These are phyloP conservation scores for Aristolochia californica DNA, from an alignment of 164 flowering plant genomes.

Conservation along the genomic window DNA sequence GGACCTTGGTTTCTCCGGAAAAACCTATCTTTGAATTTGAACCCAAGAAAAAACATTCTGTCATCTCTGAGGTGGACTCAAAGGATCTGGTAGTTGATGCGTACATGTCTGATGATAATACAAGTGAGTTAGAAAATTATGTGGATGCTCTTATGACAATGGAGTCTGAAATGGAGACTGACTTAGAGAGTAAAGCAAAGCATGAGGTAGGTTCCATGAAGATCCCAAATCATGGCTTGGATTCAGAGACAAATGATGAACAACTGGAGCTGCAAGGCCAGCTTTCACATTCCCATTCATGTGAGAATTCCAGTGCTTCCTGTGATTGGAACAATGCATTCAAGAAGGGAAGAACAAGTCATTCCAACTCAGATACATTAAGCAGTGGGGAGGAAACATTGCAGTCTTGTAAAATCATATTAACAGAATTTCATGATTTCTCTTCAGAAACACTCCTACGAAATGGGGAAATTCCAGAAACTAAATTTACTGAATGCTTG, in stretches of 20 bases:
- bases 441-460: conserved; percentile 13
- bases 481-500: conserved; percentile 12
- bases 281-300: conserved; percentile 44
- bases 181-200: conserved; percentile 38
- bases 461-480: conserved; percentile 9
- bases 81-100: conserved; percentile 31
- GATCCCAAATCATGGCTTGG: conserved; percentile 15
- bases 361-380: conserved; percentile 32
- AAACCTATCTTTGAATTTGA: conserved; percentile 18
- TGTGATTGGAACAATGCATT: conserved; percentile 39
- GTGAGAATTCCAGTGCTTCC: conserved; percentile 41
- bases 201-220: conserved; percentile 11
- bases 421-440: conserved; percentile 16
- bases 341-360: conserved; percentile 27
- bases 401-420: conserved; percentile 17
- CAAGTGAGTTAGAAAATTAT: conserved; percentile 73
- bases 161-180: conserved; percentile 80
- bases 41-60: conserved; percentile 16
- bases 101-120: conserved; percentile 49
- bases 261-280: conserved; percentile 20
- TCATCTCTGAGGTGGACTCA: conserved; percentile 17
- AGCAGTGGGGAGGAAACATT: conserved; percentile 23
- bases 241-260: conserved; percentile 37
- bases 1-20: conserved; percentile 12
- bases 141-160: conserved; percentile 75